phyloP scores from a whole-genome alignment of 202 grass and related monocot genomes.

The Brachypodium distachyon region DNA sequence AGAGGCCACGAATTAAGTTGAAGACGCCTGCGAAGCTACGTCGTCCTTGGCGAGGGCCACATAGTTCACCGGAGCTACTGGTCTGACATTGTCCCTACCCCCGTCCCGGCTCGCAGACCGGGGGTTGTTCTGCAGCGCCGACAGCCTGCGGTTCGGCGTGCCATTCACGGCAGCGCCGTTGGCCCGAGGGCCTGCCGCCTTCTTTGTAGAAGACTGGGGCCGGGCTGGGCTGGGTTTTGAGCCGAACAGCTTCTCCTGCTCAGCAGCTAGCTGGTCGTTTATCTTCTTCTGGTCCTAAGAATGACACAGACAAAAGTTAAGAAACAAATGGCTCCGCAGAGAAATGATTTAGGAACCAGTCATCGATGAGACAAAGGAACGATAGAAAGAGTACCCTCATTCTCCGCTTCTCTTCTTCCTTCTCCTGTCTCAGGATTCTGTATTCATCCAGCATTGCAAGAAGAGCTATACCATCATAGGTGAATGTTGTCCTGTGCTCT shows the following conservation, averaged over 20 bases:
- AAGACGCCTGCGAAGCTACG: conserved; percentile 28
- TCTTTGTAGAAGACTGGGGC: conserved; percentile 43
- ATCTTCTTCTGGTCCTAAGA: conserved; percentile 88
- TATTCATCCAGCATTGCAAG: conserved; percentile 93
- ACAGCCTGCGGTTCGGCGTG: conserved; percentile 42
- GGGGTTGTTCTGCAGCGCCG: conserved; percentile 36
- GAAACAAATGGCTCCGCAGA: background rate
- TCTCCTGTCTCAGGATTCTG: conserved; percentile 61
- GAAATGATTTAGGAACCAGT: background rate
- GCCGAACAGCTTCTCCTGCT: conserved; percentile 70
- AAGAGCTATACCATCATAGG: conserved; percentile 71
- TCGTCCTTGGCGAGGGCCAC: conserved; percentile 81
- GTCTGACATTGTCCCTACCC: conserved; percentile 39
- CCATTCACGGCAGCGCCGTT: conserved; percentile 28
- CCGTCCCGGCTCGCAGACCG: conserved; percentile 54
- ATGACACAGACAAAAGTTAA: background rate
- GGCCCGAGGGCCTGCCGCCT: conserved; percentile 33
- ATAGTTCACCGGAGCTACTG: conserved; percentile 64
- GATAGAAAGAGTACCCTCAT: conserved; percentile 45
- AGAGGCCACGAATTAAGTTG: conserved; percentile 3
- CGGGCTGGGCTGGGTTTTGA: conserved; percentile 50
- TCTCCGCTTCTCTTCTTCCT: conserved; percentile 80
- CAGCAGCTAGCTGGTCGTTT: conserved; percentile 57
- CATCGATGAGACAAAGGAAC: background rate
- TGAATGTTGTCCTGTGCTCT: conserved; percentile 45